phyloP scores from a whole-genome alignment of 2,329 filamentous ascomycete genomes.

The Botryotinia convoluta region DNA sequence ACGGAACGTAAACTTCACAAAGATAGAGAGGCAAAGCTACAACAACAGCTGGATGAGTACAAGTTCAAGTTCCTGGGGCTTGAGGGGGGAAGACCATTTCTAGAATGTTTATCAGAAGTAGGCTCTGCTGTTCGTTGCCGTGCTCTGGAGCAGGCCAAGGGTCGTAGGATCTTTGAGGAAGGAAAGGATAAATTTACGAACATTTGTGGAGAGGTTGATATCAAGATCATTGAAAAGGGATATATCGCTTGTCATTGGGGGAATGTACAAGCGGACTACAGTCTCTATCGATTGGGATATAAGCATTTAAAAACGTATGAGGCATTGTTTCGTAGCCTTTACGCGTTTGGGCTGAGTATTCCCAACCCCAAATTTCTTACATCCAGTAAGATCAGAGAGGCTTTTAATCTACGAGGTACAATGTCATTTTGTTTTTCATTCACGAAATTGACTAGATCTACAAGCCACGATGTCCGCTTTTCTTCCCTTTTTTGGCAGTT shows the following conservation, averaged over 20 bases:
- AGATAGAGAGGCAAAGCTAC: not conserved
- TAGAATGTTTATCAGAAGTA: too few species aligned
- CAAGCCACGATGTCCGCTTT: not conserved
- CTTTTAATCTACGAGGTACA: not conserved
- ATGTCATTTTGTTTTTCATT: not conserved
- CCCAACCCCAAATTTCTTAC: fast-evolving
- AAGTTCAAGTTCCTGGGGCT: not conserved
- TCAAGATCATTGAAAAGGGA: not conserved
- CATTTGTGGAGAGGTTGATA: not conserved
- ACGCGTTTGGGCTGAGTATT: not conserved
- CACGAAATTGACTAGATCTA: not conserved
- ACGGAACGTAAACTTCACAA: too few species aligned
- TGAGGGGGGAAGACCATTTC: not conserved
- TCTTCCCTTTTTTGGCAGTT: not conserved
- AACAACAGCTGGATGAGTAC: not conserved
- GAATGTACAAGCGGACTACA: not conserved
- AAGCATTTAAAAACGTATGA: too few species aligned
- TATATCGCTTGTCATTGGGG: not conserved
- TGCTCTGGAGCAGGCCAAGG: not conserved
- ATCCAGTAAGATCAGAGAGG: not conserved
- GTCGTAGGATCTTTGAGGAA: too few species aligned
- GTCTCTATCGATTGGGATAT: not conserved
- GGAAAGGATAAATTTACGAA: not conserved
- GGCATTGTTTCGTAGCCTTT: not conserved
- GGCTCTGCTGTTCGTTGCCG: not conserved